phyloP scores from a whole-genome alignment of 1,139 yeast species.

The Keqinozyma sinolaborantium region DNA sequence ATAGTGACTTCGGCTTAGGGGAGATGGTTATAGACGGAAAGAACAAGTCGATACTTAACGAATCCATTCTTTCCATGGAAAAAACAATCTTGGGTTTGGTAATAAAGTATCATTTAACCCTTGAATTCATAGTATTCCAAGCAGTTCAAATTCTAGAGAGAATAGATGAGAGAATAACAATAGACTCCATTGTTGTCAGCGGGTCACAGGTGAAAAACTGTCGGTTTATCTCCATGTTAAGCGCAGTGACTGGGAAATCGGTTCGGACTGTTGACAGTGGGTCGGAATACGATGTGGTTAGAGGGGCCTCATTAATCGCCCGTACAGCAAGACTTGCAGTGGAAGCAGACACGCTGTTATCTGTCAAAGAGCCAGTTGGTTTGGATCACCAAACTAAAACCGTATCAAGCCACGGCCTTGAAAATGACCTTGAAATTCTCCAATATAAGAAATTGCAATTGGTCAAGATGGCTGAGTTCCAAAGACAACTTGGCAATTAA shows the following conservation, averaged over 20 bases:
- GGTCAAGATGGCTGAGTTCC: too few relatives aligned
- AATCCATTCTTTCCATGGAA: constrained; percentile 6
- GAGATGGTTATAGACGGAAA: constrained; percentile 47
- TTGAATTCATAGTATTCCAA: constrained; percentile 53
- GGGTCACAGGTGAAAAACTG: constrained; percentile 52
- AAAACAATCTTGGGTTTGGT: constrained; percentile 15
- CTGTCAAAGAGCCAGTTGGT: too few relatives aligned
- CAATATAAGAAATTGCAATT: too few relatives aligned
- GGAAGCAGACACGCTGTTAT: too few relatives aligned
- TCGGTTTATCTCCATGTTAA: constrained; percentile 33
- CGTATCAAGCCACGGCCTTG: too few relatives aligned
- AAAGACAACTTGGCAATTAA: too few relatives aligned
- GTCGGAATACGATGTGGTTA: constrained; percentile 27
- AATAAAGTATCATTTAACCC: constrained; percentile 37
- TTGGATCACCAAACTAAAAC: too few relatives aligned
- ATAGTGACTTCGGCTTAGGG: constrained; percentile 45
- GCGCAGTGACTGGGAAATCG: constrained; percentile 17
- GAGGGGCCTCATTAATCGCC: constrained; percentile 36
- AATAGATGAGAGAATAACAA: constrained; percentile 14
- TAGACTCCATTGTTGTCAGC: constrained; percentile 32
- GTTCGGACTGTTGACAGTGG: constrained; percentile 16
- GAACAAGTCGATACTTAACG: constrained; percentile 18
- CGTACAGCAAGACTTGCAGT: constrained; percentile 6
- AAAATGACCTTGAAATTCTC: too few relatives aligned
- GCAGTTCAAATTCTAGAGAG: constrained; percentile 33